Percentiles rank a stretch among this genome's conserved stretches.
Conservation (phyloP, 2,329 filamentous ascomycete genomes). For the Trichoderma afroharzianum region DNA sequence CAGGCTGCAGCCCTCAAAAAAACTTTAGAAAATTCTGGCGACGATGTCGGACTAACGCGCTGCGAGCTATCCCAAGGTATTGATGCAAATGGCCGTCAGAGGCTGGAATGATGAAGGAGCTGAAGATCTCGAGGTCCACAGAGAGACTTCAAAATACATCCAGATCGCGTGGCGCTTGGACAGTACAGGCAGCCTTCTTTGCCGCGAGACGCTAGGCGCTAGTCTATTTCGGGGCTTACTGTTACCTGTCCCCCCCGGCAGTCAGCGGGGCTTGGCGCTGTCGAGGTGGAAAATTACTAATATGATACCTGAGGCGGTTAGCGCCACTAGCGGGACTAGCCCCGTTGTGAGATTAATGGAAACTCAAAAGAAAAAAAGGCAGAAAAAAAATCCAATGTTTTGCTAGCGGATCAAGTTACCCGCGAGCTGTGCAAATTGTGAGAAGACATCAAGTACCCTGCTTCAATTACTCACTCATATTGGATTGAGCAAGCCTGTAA, state of each 20-base stretch:
- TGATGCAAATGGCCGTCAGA: conserved; percentile 15
- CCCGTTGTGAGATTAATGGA: background rate
- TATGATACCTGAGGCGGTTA: background rate
- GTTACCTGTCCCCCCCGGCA: conserved; percentile 6
- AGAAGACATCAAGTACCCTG: background rate
- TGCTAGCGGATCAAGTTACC: background rate
- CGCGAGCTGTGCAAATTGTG: conserved; percentile 1
- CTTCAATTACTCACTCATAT: background rate
- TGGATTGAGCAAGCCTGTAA: background rate
- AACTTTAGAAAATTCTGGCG: background rate
- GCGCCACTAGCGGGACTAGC: background rate
- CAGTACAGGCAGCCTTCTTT: conserved; percentile 11
- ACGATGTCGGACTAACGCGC: background rate
- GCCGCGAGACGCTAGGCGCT: conserved; percentile 20
- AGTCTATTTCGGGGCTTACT: conserved; percentile 15
- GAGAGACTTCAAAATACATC: conserved; percentile 20
- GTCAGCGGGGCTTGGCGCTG: background rate
- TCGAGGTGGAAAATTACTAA: background rate
- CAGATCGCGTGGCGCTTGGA: conserved; percentile 24
- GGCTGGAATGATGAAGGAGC: conserved; percentile 18
- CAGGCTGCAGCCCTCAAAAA: background rate
- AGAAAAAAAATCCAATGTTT: background rate
- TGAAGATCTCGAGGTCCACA: conserved; percentile 18
- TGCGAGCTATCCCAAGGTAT: background rate
- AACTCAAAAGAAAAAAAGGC: background rate